Evolutionary conservation across 306 rosid genomes (phyloP), one percentile per base, ranked within the genome.

Genomic region (Medicago arabica): DNA sequence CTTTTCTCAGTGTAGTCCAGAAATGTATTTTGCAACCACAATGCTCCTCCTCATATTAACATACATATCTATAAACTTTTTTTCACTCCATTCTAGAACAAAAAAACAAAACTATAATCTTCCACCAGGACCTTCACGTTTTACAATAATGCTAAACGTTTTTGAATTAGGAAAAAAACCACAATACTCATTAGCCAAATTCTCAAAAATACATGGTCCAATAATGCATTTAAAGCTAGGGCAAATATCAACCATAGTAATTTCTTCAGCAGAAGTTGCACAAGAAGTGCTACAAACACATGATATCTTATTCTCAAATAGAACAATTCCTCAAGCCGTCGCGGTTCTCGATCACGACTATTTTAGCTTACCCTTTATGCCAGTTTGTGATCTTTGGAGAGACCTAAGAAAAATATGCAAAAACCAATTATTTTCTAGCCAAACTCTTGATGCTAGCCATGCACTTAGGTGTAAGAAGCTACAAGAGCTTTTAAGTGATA

Each of bases 81-180:
- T 59, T 38, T 64, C 68, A 25, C 13, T 54, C 0, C 34, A 71
- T 5, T 16, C 2, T 40, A 71, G 54, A 63, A 28, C 18, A 9
- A 77, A 53, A 38, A 39, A 38, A 28, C 78, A 8, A 43, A 61
- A 17, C 41, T 13, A 5, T 4, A 85, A 74, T 28, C 87, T 83
- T 67, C 93, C 89, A 55, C 89, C 89, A 7, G 90, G 93, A 7
- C 90, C 87, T 13, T 72, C 74, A 41, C 82, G 72, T 5, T 39
- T 71, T 15, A 78, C 83, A 21, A 31, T 76, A 0, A 17, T 67
- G n/a, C 2, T 12, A 54, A 67, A 77, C 44, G 17, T 46, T 19
- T 1, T 75, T 49, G 44, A 31, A 9, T 12, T 68, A 14, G 23
- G 58, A 46, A 68, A 47, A 68, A 80, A 49, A 12, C 80, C 83